Percentiles rank a stretch among this genome's conserved stretches.
These are phyloP conservation scores for Paramecium caudatum DNA, from an alignment of 73 alveolate genomes.

Conservation along the genomic window DNA sequence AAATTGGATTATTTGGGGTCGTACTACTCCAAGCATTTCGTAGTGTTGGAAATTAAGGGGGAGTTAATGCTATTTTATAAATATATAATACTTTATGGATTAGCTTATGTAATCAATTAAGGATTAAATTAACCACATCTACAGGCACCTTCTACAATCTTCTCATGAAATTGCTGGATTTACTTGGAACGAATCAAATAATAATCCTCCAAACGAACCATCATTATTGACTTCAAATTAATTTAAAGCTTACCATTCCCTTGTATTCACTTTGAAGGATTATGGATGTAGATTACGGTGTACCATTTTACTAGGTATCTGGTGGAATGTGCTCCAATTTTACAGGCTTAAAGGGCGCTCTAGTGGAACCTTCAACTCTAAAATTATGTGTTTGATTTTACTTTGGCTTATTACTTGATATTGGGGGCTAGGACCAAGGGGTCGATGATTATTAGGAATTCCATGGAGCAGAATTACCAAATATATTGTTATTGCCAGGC, in stretches of 20 bases:
- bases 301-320: not conserved
- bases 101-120: not conserved
- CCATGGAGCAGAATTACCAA: too few species aligned
- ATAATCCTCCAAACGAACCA: constrained; percentile 60
- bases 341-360: constrained; percentile 15
- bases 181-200: constrained; percentile 22
- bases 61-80: constrained; percentile 14
- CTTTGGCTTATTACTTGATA: too few species aligned
- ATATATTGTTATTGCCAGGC: too few species aligned
- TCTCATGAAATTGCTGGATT: not conserved
- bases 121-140: not conserved
- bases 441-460: too few species aligned
- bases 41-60: constrained; percentile 18
- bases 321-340: constrained; percentile 32
- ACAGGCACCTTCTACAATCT: constrained; percentile 6
- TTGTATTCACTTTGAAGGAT: constrained; percentile 20
- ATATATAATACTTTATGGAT: not conserved
- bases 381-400: too few species aligned
- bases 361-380: constrained; percentile 54
- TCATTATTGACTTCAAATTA: not conserved
- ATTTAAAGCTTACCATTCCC: constrained; percentile 11
- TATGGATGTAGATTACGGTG: constrained; percentile 2
- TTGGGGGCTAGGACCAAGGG: too few species aligned
- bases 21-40: constrained; percentile 19
- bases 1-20: not conserved